Conservation (phyloP, 2,329 filamentous ascomycete genomes). For the Colletotrichum nymphaeae region DNA sequence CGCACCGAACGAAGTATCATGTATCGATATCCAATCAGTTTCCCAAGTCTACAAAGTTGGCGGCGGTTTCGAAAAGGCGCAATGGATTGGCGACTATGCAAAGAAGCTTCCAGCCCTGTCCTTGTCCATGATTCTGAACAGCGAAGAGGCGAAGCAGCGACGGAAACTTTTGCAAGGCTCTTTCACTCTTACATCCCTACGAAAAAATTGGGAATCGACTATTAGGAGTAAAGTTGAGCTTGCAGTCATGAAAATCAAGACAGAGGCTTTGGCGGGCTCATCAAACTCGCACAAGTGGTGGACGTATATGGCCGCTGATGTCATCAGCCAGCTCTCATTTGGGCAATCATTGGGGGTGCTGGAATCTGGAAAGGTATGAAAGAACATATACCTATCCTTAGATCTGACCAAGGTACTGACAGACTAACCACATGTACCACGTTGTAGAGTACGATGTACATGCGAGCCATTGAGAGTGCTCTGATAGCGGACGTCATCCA, state of each 20-base stretch:
- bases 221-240: constrained; percentile 49
- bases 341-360: constrained; percentile 65
- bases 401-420: background rate
- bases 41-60: background rate
- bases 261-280: constrained; percentile 52
- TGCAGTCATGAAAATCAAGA: constrained; percentile 54
- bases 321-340: constrained; percentile 65
- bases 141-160: background rate
- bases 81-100: background rate
- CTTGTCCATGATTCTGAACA: background rate
- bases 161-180: constrained; percentile 54
- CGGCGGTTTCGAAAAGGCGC: background rate
- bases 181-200: constrained; percentile 50
- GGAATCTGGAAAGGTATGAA: constrained; percentile 57
- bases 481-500: background rate
- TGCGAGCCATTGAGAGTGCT: constrained; percentile 4
- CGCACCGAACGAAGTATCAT: background rate
- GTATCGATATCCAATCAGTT: background rate
- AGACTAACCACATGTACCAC: constrained; percentile 40
- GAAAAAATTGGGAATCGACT: constrained; percentile 41
- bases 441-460: constrained; percentile 37
- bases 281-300: constrained; percentile 65
- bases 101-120: background rate
- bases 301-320: constrained; percentile 64
- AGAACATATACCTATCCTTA: background rate